phyloP scores from a whole-genome alignment of 2,329 filamentous ascomycete genomes.

The Epichloe hybrida region DNA sequence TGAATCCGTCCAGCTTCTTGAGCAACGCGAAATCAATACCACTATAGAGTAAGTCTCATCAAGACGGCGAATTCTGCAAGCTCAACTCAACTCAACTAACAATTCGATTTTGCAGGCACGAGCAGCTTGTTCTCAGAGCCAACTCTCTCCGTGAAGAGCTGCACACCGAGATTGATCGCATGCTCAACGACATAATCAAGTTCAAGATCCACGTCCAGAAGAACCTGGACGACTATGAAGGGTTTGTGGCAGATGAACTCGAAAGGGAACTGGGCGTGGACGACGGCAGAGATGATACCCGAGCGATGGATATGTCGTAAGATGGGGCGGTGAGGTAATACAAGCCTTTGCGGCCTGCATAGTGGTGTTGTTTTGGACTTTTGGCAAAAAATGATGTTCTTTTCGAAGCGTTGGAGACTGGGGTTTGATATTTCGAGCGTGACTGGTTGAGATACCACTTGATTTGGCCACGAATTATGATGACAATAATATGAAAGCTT shows the following conservation, averaged over 20 bases:
- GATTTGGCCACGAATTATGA: slow-evolving; percentile 4
- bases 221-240: slow-evolving; percentile 84
- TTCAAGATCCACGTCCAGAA: slow-evolving; percentile 98
- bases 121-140: slow-evolving; percentile 76
- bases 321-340: not conserved
- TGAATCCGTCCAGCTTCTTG: slow-evolving; percentile 81
- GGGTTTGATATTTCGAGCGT: not conserved
- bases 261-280: slow-evolving; percentile 66
- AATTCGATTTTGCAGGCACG: slow-evolving; percentile 47
- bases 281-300: slow-evolving; percentile 40
- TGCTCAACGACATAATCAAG: slow-evolving; percentile 93
- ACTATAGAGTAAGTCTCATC: slow-evolving; percentile 66
- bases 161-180: slow-evolving; percentile 92
- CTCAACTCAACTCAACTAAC: slow-evolving; percentile 2
- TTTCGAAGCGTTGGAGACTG: not conserved
- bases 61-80: not conserved
- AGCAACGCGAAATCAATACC: slow-evolving; percentile 91
- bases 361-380: not conserved
- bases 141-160: slow-evolving; percentile 84
- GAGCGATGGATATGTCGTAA: slow-evolving; percentile 25
- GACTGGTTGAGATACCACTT: slow-evolving; percentile 2
- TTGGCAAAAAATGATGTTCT: slow-evolving; percentile 1
- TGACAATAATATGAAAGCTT: not conserved
- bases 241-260: slow-evolving; percentile 86
- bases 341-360: not conserved